phyloP scores from a whole-genome alignment of 192 early-diverging fungal species.

The Chytriomyces sp. region DNA sequence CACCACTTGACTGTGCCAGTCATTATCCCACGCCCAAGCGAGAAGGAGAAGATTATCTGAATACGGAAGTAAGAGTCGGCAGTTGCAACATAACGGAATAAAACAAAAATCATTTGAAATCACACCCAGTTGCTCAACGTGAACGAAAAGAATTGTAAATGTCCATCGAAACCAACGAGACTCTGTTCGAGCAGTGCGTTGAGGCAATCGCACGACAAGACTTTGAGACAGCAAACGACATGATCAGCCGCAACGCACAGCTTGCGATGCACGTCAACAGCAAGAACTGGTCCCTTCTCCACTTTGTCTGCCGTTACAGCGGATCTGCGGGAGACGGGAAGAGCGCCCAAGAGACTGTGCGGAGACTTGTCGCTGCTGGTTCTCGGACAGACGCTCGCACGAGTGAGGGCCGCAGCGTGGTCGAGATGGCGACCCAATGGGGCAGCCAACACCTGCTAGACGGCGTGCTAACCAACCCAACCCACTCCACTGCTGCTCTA shows the following conservation, averaged over 20 bases:
- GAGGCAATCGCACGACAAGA: background rate
- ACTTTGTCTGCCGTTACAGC: slow-evolving; percentile 26
- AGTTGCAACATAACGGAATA: no score
- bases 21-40: slow-evolving; percentile 12
- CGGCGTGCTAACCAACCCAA: background rate
- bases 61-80: no score
- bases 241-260: background rate
- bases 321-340: background rate
- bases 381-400: background rate
- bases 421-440: slow-evolving; percentile 25
- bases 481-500: background rate
- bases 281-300: slow-evolving; percentile 30
- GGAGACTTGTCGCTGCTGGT: background rate
- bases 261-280: slow-evolving; percentile 11
- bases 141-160: no score
- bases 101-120: no score
- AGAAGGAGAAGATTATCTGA: slow-evolving; percentile 2
- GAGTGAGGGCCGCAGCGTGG: background rate
- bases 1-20: slow-evolving; percentile 21
- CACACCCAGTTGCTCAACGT: no score
- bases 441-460: background rate
- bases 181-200: background rate
- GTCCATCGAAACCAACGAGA: background rate
- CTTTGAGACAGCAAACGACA: background rate
- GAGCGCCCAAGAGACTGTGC: background rate